Evolutionary conservation across 2,329 filamentous ascomycete genomes (phyloP), one percentile per base, ranked within the genome.

Genomic region (Fusarium graminum): DNA sequence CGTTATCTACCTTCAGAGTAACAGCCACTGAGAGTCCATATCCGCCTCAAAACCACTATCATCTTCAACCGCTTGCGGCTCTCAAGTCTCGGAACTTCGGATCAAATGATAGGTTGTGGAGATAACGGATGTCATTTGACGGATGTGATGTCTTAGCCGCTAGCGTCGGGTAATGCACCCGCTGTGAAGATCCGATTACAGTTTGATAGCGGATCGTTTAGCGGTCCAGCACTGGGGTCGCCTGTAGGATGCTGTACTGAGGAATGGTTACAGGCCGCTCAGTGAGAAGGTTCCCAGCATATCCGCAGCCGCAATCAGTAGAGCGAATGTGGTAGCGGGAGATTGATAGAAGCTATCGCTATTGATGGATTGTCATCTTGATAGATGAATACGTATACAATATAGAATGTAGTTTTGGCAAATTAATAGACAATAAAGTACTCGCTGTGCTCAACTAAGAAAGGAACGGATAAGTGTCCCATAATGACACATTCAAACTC

Each of bases 401-500:
- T 14, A 34, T 9, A 4, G 34, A 8, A 7, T 34, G 22, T 22
- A 22, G 22, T 22, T 6, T 22, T 6, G 6, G 6, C 22, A 6
- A 22, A 22, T 4, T 22, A 22, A 22, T 22, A 22, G 22, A 22
- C 22, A 22, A 4, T 22, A 22, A 22, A 22, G 6, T 22, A 22
- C 22, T 22, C 22, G 14, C 28, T 29, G 8, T 16, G 14, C 32
- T 65, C 29, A 17, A 9, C 34, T 36, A 68, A 45, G 43, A 63
- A 7, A 70, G 17, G 16, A 73, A 73, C 6, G 71, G 69, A 17
- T 70, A 72, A 4, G 44, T 72, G 34, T 73, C 68, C 71, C 71
- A 73, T 11, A 70, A 30, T 3, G 71, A 73, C 4, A 73, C 56
- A 16, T 72, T 68, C 52, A 73, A 40, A 10, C 56, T 61, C 29